phyloP scores from a whole-genome alignment of 805 yeast species.

The Soucietia sequanensis region DNA sequence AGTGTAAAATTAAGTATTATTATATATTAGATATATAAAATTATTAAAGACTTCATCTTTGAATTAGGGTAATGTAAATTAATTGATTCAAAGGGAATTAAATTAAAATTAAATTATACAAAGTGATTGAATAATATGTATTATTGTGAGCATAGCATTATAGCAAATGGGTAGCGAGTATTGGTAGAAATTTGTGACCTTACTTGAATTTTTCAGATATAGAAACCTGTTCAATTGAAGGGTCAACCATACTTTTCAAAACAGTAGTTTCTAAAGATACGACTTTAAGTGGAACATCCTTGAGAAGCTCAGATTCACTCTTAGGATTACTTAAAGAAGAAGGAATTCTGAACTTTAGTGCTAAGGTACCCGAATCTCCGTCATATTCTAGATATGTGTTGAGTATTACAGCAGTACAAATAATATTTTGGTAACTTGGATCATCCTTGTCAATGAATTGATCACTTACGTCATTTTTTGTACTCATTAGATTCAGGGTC shows the following conservation, averaged over 20 bases:
- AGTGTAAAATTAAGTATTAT: too few species aligned
- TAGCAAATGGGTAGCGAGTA: too few species aligned
- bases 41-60: too few species aligned
- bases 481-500: too few species aligned
- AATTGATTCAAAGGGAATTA: too few species aligned
- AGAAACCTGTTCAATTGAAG: slow-evolving; percentile 1
- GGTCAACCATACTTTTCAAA: slow-evolving; percentile 10
- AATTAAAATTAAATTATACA: too few species aligned
- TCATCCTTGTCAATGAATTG: slow-evolving; percentile 12
- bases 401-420: slow-evolving; percentile 30
- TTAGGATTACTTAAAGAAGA: not conserved
- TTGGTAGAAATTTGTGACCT: too few species aligned
- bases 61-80: too few species aligned
- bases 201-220: not conserved
- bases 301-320: slow-evolving; percentile 18
- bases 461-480: too few species aligned
- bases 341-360: slow-evolving; percentile 17
- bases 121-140: too few species aligned
- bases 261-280: slow-evolving; percentile 34
- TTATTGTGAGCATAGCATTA: too few species aligned
- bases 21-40: not conserved
- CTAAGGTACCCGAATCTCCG: slow-evolving; percentile 6
- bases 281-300: slow-evolving; percentile 27
- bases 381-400: slow-evolving; percentile 24
- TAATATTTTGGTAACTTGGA: slow-evolving; percentile 16